Percentiles rank a stretch among this genome's conserved stretches.
Conservation (phyloP, 495 filamentous ascomycete species). For the Aspergillus biplanus region DNA sequence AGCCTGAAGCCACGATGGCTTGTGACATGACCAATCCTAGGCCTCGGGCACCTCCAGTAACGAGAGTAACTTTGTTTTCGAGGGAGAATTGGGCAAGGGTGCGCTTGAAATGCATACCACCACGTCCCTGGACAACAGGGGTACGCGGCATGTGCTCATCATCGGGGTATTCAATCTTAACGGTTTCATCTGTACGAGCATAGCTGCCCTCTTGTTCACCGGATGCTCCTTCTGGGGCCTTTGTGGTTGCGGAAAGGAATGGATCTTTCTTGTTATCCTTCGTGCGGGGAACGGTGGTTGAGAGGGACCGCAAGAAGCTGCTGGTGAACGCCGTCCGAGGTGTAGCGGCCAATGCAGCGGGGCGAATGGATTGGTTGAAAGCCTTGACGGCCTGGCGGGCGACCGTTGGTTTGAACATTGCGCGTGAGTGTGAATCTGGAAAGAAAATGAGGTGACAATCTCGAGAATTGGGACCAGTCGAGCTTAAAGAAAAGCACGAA, state of each 20-base stretch:
- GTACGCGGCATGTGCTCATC: constrained; percentile 68
- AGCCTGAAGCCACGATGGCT: constrained; percentile 81
- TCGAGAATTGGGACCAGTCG: neutral
- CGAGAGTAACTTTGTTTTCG: constrained; percentile 74
- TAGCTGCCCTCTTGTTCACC: constrained; percentile 52
- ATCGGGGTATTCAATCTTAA: constrained; percentile 76
- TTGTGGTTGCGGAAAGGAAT: constrained; percentile 33
- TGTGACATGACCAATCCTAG: constrained; percentile 91
- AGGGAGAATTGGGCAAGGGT: constrained; percentile 77
- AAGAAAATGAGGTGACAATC: neutral
- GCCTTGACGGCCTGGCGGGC: constrained; percentile 37
- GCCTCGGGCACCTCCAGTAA: constrained; percentile 86
- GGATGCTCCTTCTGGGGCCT: constrained; percentile 36
- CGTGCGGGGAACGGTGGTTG: constrained; percentile 34
- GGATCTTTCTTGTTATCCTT: constrained; percentile 38
- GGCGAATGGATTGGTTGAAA: constrained; percentile 28
- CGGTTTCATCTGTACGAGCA: constrained; percentile 77
- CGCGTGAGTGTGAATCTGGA: constrained; percentile 10
- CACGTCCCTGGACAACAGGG: constrained; percentile 69
- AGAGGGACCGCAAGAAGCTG: constrained; percentile 33
- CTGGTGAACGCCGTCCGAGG: constrained; percentile 16
- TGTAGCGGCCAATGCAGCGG: constrained; percentile 23
- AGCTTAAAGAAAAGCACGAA: neutral
- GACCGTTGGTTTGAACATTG: constrained; percentile 40
- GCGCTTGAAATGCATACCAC: constrained; percentile 70